Evolutionary conservation across 2,329 filamentous ascomycete genomes (phyloP).

Genomic region (Rhynchosporium agropyri): DNA sequence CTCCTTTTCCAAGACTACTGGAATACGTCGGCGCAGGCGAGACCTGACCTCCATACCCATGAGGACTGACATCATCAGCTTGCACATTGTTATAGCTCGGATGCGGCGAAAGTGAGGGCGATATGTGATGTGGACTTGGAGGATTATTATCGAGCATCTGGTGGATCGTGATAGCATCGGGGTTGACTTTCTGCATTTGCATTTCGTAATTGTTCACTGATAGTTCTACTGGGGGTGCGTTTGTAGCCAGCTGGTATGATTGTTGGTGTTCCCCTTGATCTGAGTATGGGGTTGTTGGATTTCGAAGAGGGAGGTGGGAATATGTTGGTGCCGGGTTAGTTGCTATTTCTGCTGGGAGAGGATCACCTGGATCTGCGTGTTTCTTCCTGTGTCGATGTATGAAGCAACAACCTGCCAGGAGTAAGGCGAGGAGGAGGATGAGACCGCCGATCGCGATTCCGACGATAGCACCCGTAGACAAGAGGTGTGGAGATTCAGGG

Average conservation of each 20-base stretch:
- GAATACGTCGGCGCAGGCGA: conserved; percentile 33
- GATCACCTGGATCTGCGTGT: background rate
- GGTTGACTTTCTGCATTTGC: conserved; percentile 21
- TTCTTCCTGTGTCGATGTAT: conserved; percentile 35
- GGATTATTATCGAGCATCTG: conserved; percentile 11
- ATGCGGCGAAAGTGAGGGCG: conserved; percentile 20
- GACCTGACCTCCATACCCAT: conserved; percentile 15
- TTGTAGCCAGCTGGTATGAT: conserved; percentile 18
- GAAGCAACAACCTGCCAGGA: conserved; percentile 41
- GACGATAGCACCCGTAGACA: conserved; percentile 47
- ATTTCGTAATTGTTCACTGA: conserved; percentile 16
- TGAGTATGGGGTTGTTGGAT: conserved; percentile 19
- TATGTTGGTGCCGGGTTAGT: conserved; percentile 16
- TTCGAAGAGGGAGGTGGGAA: conserved; percentile 10
- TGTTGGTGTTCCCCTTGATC: conserved; percentile 11
- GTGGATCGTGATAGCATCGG: conserved; percentile 24
- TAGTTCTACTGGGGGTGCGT: conserved; percentile 22
- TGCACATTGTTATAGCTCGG: conserved; percentile 14
- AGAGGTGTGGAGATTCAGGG: conserved; percentile 15
- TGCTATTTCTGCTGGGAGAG: conserved; percentile 4
- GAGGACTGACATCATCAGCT: background rate
- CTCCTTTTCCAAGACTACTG: conserved; percentile 22
- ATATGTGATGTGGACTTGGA: conserved; percentile 12
- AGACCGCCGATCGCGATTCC: conserved; percentile 49
- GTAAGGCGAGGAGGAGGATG: conserved; percentile 38